These are phyloP conservation scores for Pseudocohnilembus persalinus DNA, from an alignment of 169 alveolate species.

Conservation along the genomic window DNA sequence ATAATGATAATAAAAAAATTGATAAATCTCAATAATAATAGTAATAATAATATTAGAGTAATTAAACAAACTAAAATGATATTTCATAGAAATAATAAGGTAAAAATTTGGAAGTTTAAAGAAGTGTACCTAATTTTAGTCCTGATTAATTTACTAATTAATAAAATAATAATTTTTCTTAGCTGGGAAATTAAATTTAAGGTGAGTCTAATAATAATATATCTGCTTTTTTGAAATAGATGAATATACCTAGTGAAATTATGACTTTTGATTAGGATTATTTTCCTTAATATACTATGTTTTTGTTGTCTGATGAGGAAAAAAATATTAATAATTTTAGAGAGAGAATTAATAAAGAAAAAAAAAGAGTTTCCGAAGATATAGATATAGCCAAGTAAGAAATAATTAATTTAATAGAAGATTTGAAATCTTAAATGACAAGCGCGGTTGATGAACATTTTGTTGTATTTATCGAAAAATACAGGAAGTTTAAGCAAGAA, in stretches of 20 bases:
- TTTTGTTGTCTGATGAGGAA: constrained; percentile 12
- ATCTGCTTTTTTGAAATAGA: not conserved
- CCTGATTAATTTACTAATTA: no score
- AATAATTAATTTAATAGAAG: not conserved
- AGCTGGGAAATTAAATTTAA: not conserved
- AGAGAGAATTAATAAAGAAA: constrained; percentile 12
- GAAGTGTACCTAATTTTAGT: no score
- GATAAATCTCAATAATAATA: no score
- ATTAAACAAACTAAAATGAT: no score
- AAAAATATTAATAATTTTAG: constrained; percentile 4
- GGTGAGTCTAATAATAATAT: not conserved
- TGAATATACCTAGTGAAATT: constrained; percentile 7
- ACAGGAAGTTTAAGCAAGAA: constrained; percentile 5
- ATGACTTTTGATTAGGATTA: constrained; percentile 9
- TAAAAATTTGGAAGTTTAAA: no score
- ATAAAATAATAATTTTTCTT: no score
- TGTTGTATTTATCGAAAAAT: constrained; percentile 4
- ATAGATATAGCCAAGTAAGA: constrained; percentile 6
- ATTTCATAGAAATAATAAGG: no score
- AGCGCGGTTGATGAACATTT: constrained; percentile 12
- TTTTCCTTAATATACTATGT: constrained; percentile 21
- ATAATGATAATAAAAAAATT: no score
- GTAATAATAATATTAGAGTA: no score
- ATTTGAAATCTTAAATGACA: not conserved
- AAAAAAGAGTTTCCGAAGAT: constrained; percentile 2